Evolutionary conservation across 148 eudicot genomes (phyloP).

Genomic region (Nyssa sinensis): DNA sequence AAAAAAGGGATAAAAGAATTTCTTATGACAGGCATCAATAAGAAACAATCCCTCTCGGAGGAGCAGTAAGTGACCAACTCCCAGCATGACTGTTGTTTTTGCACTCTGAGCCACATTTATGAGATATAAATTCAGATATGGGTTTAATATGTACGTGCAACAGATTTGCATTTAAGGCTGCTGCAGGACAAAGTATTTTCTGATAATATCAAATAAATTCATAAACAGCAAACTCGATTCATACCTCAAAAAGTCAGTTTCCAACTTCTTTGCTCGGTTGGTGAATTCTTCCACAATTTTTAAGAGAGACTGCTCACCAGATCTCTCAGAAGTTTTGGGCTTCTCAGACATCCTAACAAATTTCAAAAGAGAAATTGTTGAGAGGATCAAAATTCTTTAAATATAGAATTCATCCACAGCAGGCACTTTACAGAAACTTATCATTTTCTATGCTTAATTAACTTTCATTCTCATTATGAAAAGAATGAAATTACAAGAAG

Average conservation of each 20-base stretch:
- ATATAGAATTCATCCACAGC: neutral
- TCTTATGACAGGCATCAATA: too few species aligned
- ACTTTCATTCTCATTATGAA: neutral
- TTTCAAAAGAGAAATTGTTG: neutral
- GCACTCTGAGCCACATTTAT: neutral
- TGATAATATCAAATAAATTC: neutral
- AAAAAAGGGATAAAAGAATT: too few species aligned
- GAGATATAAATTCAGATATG: neutral
- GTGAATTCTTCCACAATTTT: constrained; percentile 41
- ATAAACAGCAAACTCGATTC: constrained; percentile 1
- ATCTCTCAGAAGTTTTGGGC: constrained; percentile 25
- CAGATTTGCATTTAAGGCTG: neutral
- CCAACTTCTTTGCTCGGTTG: constrained; percentile 39
- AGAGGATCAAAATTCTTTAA: neutral
- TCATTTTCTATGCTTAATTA: neutral
- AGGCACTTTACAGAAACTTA: neutral
- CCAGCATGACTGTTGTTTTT: neutral
- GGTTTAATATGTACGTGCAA: neutral
- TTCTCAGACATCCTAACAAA: constrained; percentile 33
- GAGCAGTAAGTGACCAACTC: neutral
- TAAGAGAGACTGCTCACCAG: constrained; percentile 24
- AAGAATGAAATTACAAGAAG: constrained; percentile 3
- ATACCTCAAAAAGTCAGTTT: constrained; percentile 47
- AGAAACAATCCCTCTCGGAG: neutral
- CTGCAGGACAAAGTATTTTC: neutral